phyloP scores from a whole-genome alignment of 176 grass and related monocot genomes.

The Triticum timopheevii region DNA sequence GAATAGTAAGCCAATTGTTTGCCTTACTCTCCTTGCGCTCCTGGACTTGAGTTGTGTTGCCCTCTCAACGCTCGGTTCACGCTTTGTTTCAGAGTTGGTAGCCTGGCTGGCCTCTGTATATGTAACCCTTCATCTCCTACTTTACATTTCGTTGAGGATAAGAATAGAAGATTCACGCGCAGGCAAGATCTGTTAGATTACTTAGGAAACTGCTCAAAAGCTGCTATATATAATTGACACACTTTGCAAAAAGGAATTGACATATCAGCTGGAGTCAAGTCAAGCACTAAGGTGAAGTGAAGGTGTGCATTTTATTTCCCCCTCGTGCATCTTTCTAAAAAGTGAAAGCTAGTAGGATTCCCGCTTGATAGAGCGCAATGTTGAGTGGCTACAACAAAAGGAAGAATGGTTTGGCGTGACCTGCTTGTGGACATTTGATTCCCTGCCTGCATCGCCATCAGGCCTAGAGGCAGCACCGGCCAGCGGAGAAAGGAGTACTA shows the following conservation, averaged over 20 bases:
- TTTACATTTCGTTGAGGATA: not conserved
- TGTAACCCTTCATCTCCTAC: not conserved
- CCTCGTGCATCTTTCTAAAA: not conserved
- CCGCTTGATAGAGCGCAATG: no score
- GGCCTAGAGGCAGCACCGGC: not conserved
- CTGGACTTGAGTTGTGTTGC: not conserved
- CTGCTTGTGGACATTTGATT: no score
- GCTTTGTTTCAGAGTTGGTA: not conserved
- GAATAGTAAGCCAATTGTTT: not conserved
- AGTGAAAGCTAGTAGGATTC: not conserved
- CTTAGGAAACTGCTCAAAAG: not conserved
- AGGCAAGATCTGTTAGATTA: not conserved
- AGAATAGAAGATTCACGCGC: not conserved
- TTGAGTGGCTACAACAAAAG: no score
- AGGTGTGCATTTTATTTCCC: not conserved
- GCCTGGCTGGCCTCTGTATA: not conserved
- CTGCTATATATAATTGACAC: not conserved
- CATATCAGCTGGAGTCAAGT: not conserved
- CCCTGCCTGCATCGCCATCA: no score
- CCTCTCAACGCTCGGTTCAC: not conserved
- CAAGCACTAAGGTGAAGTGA: not conserved
- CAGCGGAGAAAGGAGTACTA: not conserved
- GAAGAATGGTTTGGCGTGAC: not conserved
- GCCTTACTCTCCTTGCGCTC: not conserved
- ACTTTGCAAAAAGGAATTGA: not conserved